Percentiles rank a stretch among this genome's conserved stretches.
These are phyloP conservation scores for Chaetomium cochliodes DNA, from an alignment of 495 filamentous ascomycete genomes.

Conservation along the genomic window DNA sequence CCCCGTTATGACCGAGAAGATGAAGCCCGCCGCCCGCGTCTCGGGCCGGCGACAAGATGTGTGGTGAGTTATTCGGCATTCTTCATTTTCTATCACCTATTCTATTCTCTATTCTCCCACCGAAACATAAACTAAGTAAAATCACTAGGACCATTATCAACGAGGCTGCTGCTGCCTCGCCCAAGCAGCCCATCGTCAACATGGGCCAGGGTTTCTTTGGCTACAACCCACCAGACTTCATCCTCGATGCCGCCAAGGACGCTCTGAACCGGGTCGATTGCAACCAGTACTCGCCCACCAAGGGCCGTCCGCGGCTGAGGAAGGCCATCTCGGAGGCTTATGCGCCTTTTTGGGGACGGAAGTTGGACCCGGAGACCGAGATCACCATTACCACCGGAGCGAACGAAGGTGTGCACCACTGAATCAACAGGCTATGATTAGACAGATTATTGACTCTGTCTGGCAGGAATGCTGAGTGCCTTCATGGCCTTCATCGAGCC, in stretches of 20 bases:
- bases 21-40: conserved; percentile 74
- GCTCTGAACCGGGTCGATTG: conserved; percentile 92
- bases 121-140: conserved; percentile 2
- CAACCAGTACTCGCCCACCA: conserved; percentile 97
- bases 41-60: conserved; percentile 87
- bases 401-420: conserved; percentile 68
- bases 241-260: conserved; percentile 83
- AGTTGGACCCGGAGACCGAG: conserved; percentile 82
- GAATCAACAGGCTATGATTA: not conserved
- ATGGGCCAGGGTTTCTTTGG: conserved; percentile 98
- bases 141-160: conserved; percentile 83
- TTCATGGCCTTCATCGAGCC: conserved; percentile 97
- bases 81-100: not conserved
- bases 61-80: conserved; percentile 57
- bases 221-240: conserved; percentile 92
- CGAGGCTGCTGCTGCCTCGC: conserved; percentile 78
- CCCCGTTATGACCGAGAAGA: conserved; percentile 38
- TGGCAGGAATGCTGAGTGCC: conserved; percentile 75
- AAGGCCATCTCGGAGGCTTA: conserved; percentile 91
- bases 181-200: conserved; percentile 88
- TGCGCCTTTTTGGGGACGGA: conserved; percentile 75
- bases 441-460: conserved; percentile 16
- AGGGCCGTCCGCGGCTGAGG: conserved; percentile 84
- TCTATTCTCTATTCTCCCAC: too few species aligned
- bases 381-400: conserved; percentile 94